These are phyloP conservation scores for Reutealis trisperma DNA, from an alignment of 345 rosid species.

Conservation along the genomic window DNA sequence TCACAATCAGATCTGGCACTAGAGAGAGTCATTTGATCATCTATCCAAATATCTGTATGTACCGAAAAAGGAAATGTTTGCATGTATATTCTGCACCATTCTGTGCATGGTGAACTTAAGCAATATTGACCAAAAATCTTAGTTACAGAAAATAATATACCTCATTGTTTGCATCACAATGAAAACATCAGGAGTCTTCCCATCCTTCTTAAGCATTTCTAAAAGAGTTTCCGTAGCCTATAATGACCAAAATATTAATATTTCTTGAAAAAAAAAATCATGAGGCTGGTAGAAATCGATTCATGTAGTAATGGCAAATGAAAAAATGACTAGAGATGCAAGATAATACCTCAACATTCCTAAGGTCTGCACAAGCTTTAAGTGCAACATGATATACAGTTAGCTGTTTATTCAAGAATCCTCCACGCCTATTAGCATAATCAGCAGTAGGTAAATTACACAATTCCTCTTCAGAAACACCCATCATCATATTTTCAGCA, in stretches of 20 bases:
- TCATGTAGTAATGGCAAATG: neutral
- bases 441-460: constrained; percentile 86
- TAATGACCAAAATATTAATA: constrained; percentile 13
- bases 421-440: constrained; percentile 54
- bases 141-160: constrained; percentile 31
- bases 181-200: constrained; percentile 58
- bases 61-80: no score
- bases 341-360: constrained; percentile 65
- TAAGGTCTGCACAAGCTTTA: constrained; percentile 80
- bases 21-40: neutral
- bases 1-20: neutral
- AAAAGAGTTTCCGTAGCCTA: constrained; percentile 74
- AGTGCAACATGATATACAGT: constrained; percentile 83
- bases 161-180: constrained; percentile 67
- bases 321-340: constrained; percentile 19
- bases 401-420: constrained; percentile 60
- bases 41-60: constrained; percentile 1
- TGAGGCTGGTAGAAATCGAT: neutral
- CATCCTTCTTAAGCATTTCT: constrained; percentile 83
- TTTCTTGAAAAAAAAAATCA: neutral
- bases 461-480: constrained; percentile 81
- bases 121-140: neutral
- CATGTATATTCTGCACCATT: neutral
- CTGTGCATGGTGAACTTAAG: neutral
- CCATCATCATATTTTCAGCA: constrained; percentile 74